Percentiles rank a stretch among this genome's conserved stretches.
Evolutionary conservation across 257 asterid species (phyloP).

Genomic region (Solanum piurae): DNA sequence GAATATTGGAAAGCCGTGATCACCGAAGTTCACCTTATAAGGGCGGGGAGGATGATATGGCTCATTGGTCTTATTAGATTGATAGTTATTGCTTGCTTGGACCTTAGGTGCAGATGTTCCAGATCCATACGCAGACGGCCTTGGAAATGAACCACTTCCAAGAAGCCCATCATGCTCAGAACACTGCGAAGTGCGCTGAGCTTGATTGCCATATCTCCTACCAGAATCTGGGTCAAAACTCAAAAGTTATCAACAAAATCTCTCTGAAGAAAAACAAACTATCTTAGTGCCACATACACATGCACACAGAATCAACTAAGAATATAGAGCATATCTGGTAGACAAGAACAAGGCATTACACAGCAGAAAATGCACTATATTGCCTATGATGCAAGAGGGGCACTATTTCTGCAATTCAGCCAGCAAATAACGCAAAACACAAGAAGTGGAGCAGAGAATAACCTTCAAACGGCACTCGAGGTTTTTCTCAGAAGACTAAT

Average conservation of each 20-base stretch:
- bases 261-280: not conserved
- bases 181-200: constrained; percentile 69
- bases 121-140: constrained; percentile 57
- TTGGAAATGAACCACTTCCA: constrained; percentile 94
- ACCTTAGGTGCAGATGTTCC: constrained; percentile 51
- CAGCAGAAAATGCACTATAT: not conserved
- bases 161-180: constrained; percentile 96
- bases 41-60: constrained; percentile 98
- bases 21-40: constrained; percentile 51
- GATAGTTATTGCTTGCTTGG: constrained; percentile 46
- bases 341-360: not conserved
- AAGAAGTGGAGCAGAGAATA: not conserved
- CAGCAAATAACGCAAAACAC: not conserved
- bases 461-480: not conserved
- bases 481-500: not conserved
- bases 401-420: not conserved
- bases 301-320: not conserved
- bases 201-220: constrained; percentile 41
- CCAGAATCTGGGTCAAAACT: constrained; percentile 48
- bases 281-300: not conserved
- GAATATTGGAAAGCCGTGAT: not conserved
- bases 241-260: not conserved
- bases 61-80: constrained; percentile 60
- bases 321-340: not conserved
- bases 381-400: not conserved